phyloP scores from a whole-genome alignment of 768 basidiomycete species.

The Naematelia aurantialba region DNA sequence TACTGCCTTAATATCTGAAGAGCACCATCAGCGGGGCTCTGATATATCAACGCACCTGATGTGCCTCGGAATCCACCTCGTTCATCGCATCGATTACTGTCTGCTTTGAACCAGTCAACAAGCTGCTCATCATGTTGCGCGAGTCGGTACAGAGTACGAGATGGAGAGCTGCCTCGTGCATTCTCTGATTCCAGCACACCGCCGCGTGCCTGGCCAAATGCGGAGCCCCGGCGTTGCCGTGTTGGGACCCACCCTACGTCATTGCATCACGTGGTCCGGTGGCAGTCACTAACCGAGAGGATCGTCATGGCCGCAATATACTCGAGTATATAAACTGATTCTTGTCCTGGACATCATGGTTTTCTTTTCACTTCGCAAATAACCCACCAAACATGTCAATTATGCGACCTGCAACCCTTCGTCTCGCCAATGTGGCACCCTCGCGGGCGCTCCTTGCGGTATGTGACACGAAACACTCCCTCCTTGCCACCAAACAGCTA shows the following conservation, averaged over 20 bases:
- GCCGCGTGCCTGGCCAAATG: no score
- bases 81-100: conserved; percentile 52
- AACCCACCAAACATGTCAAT: conserved; percentile 4
- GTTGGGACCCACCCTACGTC: no score
- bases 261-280: neutral
- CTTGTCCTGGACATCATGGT: no score
- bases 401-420: conserved; percentile 24
- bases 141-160: no score
- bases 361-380: no score
- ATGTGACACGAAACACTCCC: neutral
- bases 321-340: no score
- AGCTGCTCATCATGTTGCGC: neutral
- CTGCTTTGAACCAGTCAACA: neutral
- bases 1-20: conserved; percentile 24
- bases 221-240: no score
- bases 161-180: no score
- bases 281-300: neutral
- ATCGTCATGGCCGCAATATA: no score
- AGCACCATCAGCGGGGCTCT: neutral
- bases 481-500: neutral
- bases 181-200: no score
- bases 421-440: conserved; percentile 17
- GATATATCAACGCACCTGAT: conserved; percentile 57
- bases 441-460: conserved; percentile 1
- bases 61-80: conserved; percentile 83